Conservation (phyloP, 148 eudicot genomes). For the Spergularia bocconei region DNA sequence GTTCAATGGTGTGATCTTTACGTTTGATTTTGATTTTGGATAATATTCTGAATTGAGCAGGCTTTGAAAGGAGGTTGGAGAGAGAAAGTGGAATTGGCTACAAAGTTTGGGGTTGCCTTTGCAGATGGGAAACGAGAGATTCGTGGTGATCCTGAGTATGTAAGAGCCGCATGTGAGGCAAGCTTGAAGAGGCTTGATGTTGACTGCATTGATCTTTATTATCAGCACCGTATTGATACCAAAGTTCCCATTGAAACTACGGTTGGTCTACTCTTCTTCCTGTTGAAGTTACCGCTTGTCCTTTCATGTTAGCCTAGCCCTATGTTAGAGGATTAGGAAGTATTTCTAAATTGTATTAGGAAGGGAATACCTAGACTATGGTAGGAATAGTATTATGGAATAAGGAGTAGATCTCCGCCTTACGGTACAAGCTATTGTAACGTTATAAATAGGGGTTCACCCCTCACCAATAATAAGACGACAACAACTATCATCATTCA, state of each 20-base stretch:
- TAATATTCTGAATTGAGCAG: slow-evolving; percentile 17
- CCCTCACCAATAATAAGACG: no score
- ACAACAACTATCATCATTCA: no score
- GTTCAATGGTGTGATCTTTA: no score
- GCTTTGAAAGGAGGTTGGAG: slow-evolving; percentile 35
- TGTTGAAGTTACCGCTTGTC: not conserved
- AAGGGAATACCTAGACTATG: no score
- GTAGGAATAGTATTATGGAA: no score
- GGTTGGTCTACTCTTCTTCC: slow-evolving; percentile 15
- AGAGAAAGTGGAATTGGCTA: slow-evolving; percentile 32
- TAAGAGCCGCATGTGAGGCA: slow-evolving; percentile 37
- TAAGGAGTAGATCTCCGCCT: no score
- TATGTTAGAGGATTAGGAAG: no score
- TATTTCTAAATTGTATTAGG: no score
- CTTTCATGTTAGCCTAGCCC: not conserved
- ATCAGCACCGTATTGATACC: slow-evolving; percentile 42
- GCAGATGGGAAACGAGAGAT: slow-evolving; percentile 26
- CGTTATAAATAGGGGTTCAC: no score
- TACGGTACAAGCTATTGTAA: no score
- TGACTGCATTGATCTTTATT: slow-evolving; percentile 40
- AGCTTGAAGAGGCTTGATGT: slow-evolving; percentile 41
- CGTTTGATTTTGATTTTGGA: not conserved
- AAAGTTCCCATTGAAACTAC: slow-evolving; percentile 39
- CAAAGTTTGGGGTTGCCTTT: slow-evolving; percentile 27
- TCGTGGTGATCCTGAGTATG: slow-evolving; percentile 36